Evolutionary conservation across 2,329 filamentous ascomycete species (phyloP).

Genomic region (Claviceps capensis): DNA sequence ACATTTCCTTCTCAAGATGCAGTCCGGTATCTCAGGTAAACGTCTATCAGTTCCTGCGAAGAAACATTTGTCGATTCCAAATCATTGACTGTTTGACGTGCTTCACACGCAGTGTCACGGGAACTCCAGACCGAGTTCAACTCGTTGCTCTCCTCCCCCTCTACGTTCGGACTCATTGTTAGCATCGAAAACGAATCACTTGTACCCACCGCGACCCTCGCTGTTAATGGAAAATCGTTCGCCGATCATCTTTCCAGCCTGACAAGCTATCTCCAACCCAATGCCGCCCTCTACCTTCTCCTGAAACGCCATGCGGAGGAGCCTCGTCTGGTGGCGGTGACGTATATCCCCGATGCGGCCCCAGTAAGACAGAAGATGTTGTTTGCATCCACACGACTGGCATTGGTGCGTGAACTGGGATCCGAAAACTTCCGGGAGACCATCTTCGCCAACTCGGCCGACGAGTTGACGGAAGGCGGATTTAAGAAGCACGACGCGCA

Average conservation of each 20-base stretch:
- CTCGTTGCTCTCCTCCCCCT: conserved; percentile 45
- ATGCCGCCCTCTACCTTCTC: conserved; percentile 59
- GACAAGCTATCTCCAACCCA: conserved; percentile 47
- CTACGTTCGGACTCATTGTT: conserved; percentile 56
- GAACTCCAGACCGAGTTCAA: conserved; percentile 67
- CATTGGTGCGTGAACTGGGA: conserved; percentile 62
- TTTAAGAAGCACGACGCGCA: conserved; percentile 64
- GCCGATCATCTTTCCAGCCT: conserved; percentile 49
- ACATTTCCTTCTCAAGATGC: conserved; percentile 35
- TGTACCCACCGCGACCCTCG: conserved; percentile 39
- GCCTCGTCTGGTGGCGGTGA: conserved; percentile 53
- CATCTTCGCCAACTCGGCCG: conserved; percentile 55
- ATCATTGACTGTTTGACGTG: not conserved
- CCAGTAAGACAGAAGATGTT: conserved; percentile 79
- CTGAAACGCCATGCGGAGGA: conserved; percentile 50
- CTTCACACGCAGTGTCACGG: conserved; percentile 44
- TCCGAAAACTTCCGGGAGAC: conserved; percentile 67
- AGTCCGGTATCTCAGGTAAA: conserved; percentile 65
- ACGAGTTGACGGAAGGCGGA: conserved; percentile 55
- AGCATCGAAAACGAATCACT: conserved; percentile 59
- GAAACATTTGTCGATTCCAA: not conserved
- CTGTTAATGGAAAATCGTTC: conserved; percentile 45
- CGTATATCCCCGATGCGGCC: conserved; percentile 66
- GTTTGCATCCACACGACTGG: conserved; percentile 64
- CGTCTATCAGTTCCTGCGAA: not conserved